A percentile compares a stretch with the other conserved stretches of the same genome.
These are phyloP conservation scores for Tetrapisispora arboricola DNA, from an alignment of 805 yeast species.

Conservation along the genomic window DNA sequence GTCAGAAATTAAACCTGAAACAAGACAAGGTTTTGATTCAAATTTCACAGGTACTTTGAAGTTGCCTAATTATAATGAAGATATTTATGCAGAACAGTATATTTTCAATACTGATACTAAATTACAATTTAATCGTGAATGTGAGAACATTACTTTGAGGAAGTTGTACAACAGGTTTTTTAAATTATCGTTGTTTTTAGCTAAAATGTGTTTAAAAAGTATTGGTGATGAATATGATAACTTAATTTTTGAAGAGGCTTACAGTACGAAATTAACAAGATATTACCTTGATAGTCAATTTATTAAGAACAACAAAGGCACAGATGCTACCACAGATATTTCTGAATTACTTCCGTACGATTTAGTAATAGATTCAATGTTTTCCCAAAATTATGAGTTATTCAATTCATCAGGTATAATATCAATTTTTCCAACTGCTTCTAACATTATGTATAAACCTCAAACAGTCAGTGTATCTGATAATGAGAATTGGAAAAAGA, in stretches of 20 bases:
- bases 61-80: background rate
- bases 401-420: slow-evolving; percentile 18
- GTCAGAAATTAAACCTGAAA: slow-evolving; percentile 6
- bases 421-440: slow-evolving; percentile 20
- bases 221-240: slow-evolving; percentile 5
- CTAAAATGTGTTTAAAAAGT: slow-evolving; percentile 13
- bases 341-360: slow-evolving; percentile 9
- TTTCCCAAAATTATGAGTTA: slow-evolving; percentile 11
- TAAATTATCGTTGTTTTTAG: slow-evolving; percentile 18
- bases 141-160: slow-evolving; percentile 8
- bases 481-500: slow-evolving; percentile 15
- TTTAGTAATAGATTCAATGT: slow-evolving; percentile 9
- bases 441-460: slow-evolving; percentile 19
- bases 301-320: background rate
- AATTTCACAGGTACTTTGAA: slow-evolving; percentile 20
- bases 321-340: slow-evolving; percentile 3
- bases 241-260: slow-evolving; percentile 2
- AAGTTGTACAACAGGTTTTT: slow-evolving; percentile 14
- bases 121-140: slow-evolving; percentile 12
- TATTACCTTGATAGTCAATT: slow-evolving; percentile 6
- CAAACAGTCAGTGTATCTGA: slow-evolving; percentile 17
- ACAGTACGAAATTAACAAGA: slow-evolving; percentile 16
- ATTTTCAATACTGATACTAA: slow-evolving; percentile 14
- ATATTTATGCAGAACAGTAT: slow-evolving; percentile 20
- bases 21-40: slow-evolving; percentile 18